Base-by-base conservation (phyloP, 2,329 filamentous ascomycete species). In the Cladosporium colombiae region DNA sequence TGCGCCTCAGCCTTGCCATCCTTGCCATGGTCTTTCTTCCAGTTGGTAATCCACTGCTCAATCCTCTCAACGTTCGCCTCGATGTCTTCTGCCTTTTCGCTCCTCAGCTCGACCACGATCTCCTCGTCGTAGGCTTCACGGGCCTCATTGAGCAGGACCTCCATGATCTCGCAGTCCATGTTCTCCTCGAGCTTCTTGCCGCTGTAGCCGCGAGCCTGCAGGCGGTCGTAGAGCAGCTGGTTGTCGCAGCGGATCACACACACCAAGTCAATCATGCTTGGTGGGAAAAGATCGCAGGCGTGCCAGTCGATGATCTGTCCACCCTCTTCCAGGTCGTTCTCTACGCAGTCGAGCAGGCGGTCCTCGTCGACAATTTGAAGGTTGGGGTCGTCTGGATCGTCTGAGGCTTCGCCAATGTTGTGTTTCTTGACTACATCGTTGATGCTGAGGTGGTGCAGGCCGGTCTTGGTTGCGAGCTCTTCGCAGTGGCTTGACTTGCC, bases 271-370 rank as follows among this genome's bases (percentile, higher is more conserved):
- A 99, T 90, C 92, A 93, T 96, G 74, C 90, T 90, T 76, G 91
- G 89, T 2, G 95, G 95, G 75, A 98, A 98, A 25, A 98, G 81
- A 74, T 98, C 95, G 81, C 94, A 98, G 2, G 93, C 94, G 80
- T 99, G 95, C 94, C 95, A 99, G 81, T 99, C 95, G 74, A 99
- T 91, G 72, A 99, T 88, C 78, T 88, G 91, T 23, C 95, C 95
- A 65, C 94, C 94, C 23, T 85, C 80, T 68, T 89, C 85, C 46
- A 91, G 85, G 68, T 95, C 89, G 65, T 91, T 86, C 80, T 98
- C 95, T 65, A 99, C 90, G 57, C 91, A 87, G 76, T 99, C 95
- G 25, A 99, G 85, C 35, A 99, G 81, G 89, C 93, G 72, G 76
- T 99, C 95, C 78, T 99, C 95, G 75, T 99, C 94, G 18, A 99